Evolutionary conservation across 164 flowering plant species (phyloP).

Genomic region (Platanus orientalis): DNA sequence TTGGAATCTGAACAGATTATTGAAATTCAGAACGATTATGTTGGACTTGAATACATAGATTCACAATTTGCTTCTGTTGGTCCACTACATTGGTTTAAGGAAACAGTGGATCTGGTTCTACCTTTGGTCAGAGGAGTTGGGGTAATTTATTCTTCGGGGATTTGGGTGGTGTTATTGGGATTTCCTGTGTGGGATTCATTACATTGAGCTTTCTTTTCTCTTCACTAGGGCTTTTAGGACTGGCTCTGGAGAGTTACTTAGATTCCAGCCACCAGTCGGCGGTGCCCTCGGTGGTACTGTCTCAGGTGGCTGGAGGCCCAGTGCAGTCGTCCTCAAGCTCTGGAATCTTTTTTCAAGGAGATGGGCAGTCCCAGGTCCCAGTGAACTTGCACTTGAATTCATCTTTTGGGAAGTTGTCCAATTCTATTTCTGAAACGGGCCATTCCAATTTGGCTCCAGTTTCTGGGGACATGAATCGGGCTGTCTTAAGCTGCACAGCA

Average conservation of each 20-base stretch:
- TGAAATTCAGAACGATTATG: too few species aligned
- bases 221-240: conserved; percentile 12
- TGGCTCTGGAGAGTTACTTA: conserved; percentile 67
- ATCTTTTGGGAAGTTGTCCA: conserved; percentile 67
- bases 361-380: conserved; percentile 48
- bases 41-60: not conserved
- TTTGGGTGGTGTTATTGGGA: not conserved
- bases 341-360: conserved; percentile 86
- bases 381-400: conserved; percentile 64
- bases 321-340: conserved; percentile 73
- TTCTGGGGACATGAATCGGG: conserved; percentile 71
- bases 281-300: conserved; percentile 66
- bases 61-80: conserved; percentile 3
- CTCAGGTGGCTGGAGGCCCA: conserved; percentile 77
- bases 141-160: not conserved
- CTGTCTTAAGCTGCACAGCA: conserved; percentile 55
- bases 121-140: not conserved
- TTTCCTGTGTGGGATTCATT: not conserved
- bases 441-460: conserved; percentile 45
- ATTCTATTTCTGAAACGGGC: conserved; percentile 52
- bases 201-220: not conserved
- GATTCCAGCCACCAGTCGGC: conserved; percentile 55
- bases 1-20: too few species aligned
- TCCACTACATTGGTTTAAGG: not conserved
- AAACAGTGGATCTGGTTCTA: not conserved